Conservation (phyloP, 495 filamentous ascomycete genomes). For the Aspergillus campestris region DNA sequence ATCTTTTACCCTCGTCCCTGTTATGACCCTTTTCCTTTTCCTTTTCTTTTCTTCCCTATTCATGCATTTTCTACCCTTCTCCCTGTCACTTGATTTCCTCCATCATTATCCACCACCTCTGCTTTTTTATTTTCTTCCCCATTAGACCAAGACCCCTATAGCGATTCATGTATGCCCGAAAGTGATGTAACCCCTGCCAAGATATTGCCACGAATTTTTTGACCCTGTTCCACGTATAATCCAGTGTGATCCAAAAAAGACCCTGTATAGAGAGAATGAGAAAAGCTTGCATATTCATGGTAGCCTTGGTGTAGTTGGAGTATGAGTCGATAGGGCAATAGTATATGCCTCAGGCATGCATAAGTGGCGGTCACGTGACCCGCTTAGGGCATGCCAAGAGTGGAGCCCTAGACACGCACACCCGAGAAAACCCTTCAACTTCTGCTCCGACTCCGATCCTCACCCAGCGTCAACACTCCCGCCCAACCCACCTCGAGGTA, state of each 20-base stretch:
- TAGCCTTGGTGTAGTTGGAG: background rate
- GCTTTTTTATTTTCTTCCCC: conserved; percentile 25
- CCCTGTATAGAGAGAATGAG: conserved; percentile 27
- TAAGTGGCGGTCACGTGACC: conserved; percentile 17
- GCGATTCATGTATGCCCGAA: conserved; percentile 45
- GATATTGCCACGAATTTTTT: conserved; percentile 30
- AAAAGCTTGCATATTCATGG: conserved; percentile 9
- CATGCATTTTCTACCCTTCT: conserved; percentile 4
- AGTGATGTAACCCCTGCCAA: conserved; percentile 40
- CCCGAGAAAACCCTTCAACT: conserved; percentile 15
- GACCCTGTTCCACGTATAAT: conserved; percentile 24
- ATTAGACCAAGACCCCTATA: conserved; percentile 40
- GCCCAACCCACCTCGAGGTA: conserved; percentile 30
- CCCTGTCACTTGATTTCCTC: conserved; percentile 6
- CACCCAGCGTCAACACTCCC: too few species aligned
- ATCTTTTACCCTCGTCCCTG: background rate
- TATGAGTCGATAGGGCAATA: background rate
- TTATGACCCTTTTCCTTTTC: conserved; percentile 31
- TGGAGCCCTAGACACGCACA: conserved; percentile 30
- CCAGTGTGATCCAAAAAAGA: conserved; percentile 12
- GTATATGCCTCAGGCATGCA: conserved; percentile 25
- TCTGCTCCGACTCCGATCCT: background rate
- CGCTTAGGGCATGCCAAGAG: conserved; percentile 19
- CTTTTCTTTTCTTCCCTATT: conserved; percentile 14
- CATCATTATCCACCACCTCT: conserved; percentile 6